A percentile compares a stretch with the other conserved stretches of the same genome.
phyloP scores from a whole-genome alignment of 106 monocot species.

The Acorus calamus region DNA sequence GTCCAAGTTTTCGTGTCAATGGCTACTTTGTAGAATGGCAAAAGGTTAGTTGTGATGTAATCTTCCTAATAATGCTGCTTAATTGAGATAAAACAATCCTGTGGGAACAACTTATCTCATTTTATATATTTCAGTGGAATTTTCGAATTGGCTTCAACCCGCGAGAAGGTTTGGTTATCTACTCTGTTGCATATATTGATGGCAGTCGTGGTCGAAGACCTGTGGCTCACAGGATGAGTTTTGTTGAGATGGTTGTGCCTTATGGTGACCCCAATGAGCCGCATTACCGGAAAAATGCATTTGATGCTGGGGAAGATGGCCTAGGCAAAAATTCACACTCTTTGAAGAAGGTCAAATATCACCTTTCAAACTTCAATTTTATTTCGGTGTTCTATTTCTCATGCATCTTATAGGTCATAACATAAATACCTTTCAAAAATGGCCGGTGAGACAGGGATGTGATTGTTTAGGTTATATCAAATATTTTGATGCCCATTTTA shows the following conservation, averaged over 20 bases:
- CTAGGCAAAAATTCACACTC: slow-evolving; percentile 96
- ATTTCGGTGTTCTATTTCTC: too few species aligned
- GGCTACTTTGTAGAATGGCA: slow-evolving; percentile 94
- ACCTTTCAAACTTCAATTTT: too few species aligned
- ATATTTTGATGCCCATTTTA: slow-evolving; percentile 97
- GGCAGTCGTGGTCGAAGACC: slow-evolving; percentile 84
- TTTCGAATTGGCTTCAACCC: slow-evolving; percentile 97
- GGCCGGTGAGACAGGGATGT: slow-evolving; percentile 70
- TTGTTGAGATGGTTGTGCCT: slow-evolving; percentile 99
- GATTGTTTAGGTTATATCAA: slow-evolving; percentile 96
- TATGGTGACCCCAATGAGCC: slow-evolving; percentile 99
- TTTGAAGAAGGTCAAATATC: slow-evolving; percentile 65
- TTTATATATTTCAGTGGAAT: too few species aligned
- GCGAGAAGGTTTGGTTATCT: slow-evolving; percentile 84
- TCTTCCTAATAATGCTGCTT: too few species aligned
- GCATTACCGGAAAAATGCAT: slow-evolving; percentile 96
- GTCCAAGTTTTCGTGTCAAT: slow-evolving; percentile 90
- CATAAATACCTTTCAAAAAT: too few species aligned
- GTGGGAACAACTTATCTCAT: too few species aligned
- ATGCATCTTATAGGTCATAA: too few species aligned
- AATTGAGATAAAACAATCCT: too few species aligned
- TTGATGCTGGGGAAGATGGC: slow-evolving; percentile 98
- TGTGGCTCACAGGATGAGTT: slow-evolving; percentile 86
- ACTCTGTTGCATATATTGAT: slow-evolving; percentile 96
- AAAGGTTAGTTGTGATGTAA: too few species aligned